A percentile compares a stretch with the other conserved stretches of the same genome.
Conservation (phyloP, 345 rosid species). For the Eucalyptus pumila region DNA sequence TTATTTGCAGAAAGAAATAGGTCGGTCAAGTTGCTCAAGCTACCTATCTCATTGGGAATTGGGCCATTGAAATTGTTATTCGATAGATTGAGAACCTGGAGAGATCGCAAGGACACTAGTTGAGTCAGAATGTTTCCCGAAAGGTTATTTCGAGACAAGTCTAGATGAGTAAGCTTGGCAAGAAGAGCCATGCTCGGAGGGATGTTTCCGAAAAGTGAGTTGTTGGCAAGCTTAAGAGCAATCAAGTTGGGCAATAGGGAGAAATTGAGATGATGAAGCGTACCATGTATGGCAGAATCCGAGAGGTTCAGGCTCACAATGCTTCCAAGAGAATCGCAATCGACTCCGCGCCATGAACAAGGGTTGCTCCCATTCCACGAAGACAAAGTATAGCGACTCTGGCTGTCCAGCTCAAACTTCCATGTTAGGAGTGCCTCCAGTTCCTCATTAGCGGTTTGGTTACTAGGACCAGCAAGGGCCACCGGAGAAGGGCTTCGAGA, state of each 20-base stretch:
- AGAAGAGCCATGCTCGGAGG: not conserved
- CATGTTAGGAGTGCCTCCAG: conserved; percentile 10
- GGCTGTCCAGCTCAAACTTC: conserved; percentile 1
- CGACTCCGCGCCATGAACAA: conserved; percentile 1
- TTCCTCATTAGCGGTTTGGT: not conserved
- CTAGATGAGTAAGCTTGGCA: not conserved
- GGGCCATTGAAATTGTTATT: not conserved
- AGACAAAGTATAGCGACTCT: not conserved
- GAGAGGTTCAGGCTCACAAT: not conserved
- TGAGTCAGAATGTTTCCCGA: not conserved
- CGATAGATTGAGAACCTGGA: not conserved
- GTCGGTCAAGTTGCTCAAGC: not conserved
- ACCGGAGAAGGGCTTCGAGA: not conserved
- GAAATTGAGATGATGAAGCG: not conserved
- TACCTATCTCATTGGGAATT: not conserved
- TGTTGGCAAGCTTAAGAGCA: not conserved
- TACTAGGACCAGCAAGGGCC: not conserved
- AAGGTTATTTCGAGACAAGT: not conserved
- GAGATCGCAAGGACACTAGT: not conserved
- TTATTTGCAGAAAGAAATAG: not conserved
- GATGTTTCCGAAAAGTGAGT: not conserved
- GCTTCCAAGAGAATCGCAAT: not conserved
- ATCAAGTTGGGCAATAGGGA: not conserved
- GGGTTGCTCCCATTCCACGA: conserved; percentile 1
- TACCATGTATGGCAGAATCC: not conserved